Base-by-base conservation (phyloP, 2,329 filamentous ascomycete genomes). In the Aspergillus sp. region DNA sequence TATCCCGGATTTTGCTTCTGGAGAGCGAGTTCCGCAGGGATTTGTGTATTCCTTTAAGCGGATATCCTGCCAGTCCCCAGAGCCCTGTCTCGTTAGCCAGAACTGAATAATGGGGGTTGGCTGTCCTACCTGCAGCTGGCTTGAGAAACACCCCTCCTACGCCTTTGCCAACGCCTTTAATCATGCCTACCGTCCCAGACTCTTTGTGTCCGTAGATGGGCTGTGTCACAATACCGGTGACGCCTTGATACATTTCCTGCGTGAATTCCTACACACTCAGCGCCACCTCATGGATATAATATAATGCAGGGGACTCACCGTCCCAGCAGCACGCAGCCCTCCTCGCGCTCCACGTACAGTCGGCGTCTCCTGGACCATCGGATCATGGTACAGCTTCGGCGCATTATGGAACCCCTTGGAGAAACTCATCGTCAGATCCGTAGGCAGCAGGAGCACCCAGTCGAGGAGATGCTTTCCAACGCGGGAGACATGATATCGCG, bases 401-500 rank as follows among this genome's bases (percentile, higher is more conserved):
- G 90, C 88, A 66, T 96, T 96, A 69, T 93, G 89, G 70, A 96
- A 96, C 0, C 93, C 93, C 72, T 89, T 90, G 0, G 92, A 89
- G 39, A 96, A 76, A 1, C 90, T 90, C 43, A 96, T 76, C 41
- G 90, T 90, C 62, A 96, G 89, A 70, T 96, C 91, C 82, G 95
- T 88, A 0, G 92, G 93, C 2, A 88, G 88, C 65, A 90, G 90
- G 58, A 93, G 80, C 5, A 90, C 85, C n/a, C 89, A 87, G 11
- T 83, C 83, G 5, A 93, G 85, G 48, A 95, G 88, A n/a, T 86
- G 84, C 21, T 85, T 83, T 37, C 92, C 82, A 2, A 88, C 86
- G 64, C 85, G 88, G 1, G 85, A 83, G 7, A 89, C 86, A 47
- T 84, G 85, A 12, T 89, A 76, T 2, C 86, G 86, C 24, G 83